These are phyloP conservation scores for Apophysomyces sp. DNA, from an alignment of 371 early-diverging fungal genomes.

Conservation along the genomic window DNA sequence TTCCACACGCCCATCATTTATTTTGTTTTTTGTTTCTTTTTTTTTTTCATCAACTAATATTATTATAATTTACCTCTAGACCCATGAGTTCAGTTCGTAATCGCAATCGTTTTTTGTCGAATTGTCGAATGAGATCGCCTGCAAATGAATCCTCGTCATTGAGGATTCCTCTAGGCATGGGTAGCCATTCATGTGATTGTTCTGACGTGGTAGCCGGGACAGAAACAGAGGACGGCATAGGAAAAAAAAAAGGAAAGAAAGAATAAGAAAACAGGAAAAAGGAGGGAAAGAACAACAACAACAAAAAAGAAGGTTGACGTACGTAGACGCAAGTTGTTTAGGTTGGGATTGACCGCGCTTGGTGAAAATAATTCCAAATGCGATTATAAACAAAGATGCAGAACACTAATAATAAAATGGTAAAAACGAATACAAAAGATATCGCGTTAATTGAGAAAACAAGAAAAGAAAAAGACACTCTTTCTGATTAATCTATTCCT, in stretches of 20 bases:
- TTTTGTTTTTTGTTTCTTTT: background rate
- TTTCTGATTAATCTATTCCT: background rate
- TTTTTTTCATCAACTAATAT: no score
- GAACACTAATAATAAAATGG: background rate
- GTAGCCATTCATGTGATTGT: constrained; percentile 17
- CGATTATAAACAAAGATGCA: background rate
- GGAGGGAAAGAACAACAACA: background rate
- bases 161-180: constrained; percentile 30
- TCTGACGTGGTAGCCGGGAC: background rate
- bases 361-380: background rate
- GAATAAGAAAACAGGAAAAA: background rate
- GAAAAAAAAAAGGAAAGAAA: background rate
- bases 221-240: background rate
- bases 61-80: constrained; percentile 23
- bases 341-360: constrained; percentile 4
- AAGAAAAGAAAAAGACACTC: background rate
- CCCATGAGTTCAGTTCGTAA: constrained; percentile 12
- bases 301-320: background rate
- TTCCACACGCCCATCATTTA: constrained; percentile 8
- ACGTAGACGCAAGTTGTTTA: constrained; percentile 4
- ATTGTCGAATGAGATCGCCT: constrained; percentile 21
- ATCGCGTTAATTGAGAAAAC: background rate
- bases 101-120: constrained; percentile 15
- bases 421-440: background rate
- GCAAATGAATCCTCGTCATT: constrained; percentile 26